Evolutionary conservation across 1,284 basidiomycete genomes (phyloP).

Genomic region (Leccinum subrobustum): DNA sequence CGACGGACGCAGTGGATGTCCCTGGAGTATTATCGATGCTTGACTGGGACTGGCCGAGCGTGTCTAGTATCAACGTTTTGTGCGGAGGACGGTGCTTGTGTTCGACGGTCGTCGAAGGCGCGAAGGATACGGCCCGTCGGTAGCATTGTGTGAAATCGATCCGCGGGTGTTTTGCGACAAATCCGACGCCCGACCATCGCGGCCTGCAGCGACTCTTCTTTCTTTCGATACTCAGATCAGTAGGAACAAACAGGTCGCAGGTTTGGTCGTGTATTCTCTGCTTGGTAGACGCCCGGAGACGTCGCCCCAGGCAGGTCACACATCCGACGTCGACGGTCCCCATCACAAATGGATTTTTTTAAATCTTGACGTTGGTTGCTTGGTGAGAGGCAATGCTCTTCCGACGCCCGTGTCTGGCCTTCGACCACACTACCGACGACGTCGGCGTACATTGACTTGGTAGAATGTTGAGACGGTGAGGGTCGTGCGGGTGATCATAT

Average conservation of each 20-base stretch:
- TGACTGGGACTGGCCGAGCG: background rate
- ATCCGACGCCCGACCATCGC: slow-evolving; percentile 4
- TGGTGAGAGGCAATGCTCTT: no score
- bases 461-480: no score
- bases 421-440: no score
- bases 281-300: background rate
- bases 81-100: background rate
- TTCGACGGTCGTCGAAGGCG: slow-evolving; percentile 2
- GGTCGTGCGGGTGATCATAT: no score
- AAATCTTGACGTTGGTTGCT: no score
- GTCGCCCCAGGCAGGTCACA: background rate
- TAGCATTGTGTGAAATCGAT: slow-evolving; percentile 1
- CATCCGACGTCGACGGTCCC: background rate
- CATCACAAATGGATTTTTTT: background rate
- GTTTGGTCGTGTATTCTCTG: background rate
- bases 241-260: no score
- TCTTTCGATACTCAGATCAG: background rate
- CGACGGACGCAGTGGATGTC: background rate
- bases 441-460: no score
- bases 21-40: slow-evolving; percentile 3
- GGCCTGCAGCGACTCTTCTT: background rate
- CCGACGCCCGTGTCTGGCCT: no score
- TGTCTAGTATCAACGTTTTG: background rate
- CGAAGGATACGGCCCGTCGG: background rate
- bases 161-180: slow-evolving; percentile 5